These are phyloP conservation scores for Aciculosporium take DNA, from an alignment of 2,329 filamentous ascomycete genomes.

Conservation along the genomic window DNA sequence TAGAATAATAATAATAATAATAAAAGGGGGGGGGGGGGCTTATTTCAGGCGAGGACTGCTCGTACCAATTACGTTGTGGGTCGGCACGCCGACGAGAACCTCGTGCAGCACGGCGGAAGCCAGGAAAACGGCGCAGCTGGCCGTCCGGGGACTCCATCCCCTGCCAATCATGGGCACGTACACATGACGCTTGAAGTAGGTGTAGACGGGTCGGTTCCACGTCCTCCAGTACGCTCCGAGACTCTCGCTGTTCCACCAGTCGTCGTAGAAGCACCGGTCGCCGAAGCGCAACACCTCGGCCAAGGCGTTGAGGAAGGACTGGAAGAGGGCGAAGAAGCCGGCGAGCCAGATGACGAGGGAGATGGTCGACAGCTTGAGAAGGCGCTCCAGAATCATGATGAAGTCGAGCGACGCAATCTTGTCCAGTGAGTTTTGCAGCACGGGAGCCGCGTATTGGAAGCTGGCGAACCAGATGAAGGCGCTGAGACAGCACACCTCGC, in stretches of 20 bases:
- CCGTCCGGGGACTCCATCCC: conserved; percentile 56
- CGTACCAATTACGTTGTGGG: conserved; percentile 79
- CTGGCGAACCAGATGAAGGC: conserved; percentile 92
- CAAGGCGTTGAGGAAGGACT: conserved; percentile 79
- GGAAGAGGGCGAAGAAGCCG: conserved; percentile 93
- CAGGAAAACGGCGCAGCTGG: conserved; percentile 72
- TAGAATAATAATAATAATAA: background rate
- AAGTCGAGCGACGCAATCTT: conserved; percentile 73
- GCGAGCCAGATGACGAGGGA: conserved; percentile 94
- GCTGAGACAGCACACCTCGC: conserved; percentile 61
- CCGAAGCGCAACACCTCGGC: conserved; percentile 84
- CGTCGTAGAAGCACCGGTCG: conserved; percentile 87
- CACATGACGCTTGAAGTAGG: conserved; percentile 91
- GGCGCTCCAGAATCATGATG: conserved; percentile 68
- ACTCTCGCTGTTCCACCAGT: conserved; percentile 93
- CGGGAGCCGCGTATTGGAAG: conserved; percentile 84
- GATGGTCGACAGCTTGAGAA: conserved; percentile 92
- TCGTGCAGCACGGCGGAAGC: conserved; percentile 86
- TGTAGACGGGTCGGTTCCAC: conserved; percentile 96
- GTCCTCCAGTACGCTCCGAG: conserved; percentile 84
- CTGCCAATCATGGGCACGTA: conserved; percentile 78
- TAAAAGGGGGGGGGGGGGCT: background rate
- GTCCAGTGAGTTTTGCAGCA: conserved; percentile 77
- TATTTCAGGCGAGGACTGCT: too few species aligned
- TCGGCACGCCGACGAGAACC: conserved; percentile 81